Conservation (phyloP, 1,284 basidiomycete genomes). For the Inonotus obliquus region DNA sequence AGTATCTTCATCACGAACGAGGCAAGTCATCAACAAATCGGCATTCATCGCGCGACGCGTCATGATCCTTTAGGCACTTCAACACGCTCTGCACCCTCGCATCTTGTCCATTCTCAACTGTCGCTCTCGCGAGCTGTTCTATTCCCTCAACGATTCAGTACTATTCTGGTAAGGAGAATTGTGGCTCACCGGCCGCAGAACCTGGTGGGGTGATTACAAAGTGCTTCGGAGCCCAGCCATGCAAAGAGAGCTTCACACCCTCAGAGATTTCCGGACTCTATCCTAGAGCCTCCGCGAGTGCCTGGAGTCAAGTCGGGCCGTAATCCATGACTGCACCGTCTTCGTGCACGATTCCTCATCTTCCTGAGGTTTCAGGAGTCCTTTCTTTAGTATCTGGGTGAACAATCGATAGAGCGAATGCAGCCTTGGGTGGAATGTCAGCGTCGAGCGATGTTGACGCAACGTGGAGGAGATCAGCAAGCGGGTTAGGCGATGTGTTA, state of each 20-base stretch:
- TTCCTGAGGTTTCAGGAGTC: conserved; percentile 46
- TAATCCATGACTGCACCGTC: conserved; percentile 71
- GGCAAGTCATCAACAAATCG: too few species aligned
- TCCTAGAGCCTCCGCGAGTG: conserved; percentile 16
- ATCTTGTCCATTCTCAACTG: conserved; percentile 3
- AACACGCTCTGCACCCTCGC: conserved; percentile 5
- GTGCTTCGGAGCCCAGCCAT: conserved; percentile 16
- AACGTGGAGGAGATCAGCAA: conserved; percentile 72
- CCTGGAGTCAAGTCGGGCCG: conserved; percentile 55
- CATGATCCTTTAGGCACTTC: conserved; percentile 1
- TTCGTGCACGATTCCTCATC: conserved; percentile 49
- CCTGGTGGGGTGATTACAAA: conserved; percentile 18
- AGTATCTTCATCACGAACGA: too few species aligned
- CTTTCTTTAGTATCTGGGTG: conserved; percentile 56
- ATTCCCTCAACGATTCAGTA: not conserved
- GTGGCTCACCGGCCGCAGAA: conserved; percentile 12
- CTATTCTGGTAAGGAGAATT: not conserved
- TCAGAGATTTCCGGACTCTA: conserved; percentile 11
- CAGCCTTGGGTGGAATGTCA: conserved; percentile 62
- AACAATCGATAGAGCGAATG: conserved; percentile 87
- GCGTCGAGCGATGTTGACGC: conserved; percentile 33
- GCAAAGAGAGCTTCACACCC: conserved; percentile 14
- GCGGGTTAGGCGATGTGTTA: conserved; percentile 72
- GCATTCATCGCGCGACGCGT: not conserved
- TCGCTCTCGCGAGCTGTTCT: conserved; percentile 4